These are phyloP conservation scores for Lachancea thermotolerans DNA, from an alignment of 805 yeast genomes.

Conservation along the genomic window DNA sequence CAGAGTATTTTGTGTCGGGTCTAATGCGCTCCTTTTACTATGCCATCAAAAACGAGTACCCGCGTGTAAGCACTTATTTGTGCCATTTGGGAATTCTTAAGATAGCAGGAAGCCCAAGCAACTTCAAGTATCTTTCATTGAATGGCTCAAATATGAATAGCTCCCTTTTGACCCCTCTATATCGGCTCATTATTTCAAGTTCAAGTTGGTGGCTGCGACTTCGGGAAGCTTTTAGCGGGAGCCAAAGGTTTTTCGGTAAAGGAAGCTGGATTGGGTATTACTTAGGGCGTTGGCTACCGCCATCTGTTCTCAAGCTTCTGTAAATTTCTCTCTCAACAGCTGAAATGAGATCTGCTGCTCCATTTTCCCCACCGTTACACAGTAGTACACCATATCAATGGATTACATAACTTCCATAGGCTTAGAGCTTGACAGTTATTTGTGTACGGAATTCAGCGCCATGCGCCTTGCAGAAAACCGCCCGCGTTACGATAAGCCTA, in stretches of 20 bases:
- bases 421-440: no score
- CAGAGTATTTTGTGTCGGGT: slow-evolving; percentile 26
- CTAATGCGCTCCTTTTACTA: slow-evolving; percentile 19
- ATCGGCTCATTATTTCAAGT: slow-evolving; percentile 19
- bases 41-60: slow-evolving; percentile 13
- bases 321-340: neutral
- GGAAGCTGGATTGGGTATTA: slow-evolving; percentile 9
- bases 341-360: neutral
- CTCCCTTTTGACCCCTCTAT: slow-evolving; percentile 22
- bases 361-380: no score
- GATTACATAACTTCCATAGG: no score
- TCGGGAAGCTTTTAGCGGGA: slow-evolving; percentile 5
- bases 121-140: slow-evolving; percentile 24
- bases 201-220: slow-evolving; percentile 7
- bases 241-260: slow-evolving; percentile 9
- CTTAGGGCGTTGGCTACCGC: slow-evolving; percentile 9
- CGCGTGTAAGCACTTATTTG: slow-evolving; percentile 14
- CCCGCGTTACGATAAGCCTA: no score
- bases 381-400: no score
- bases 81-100: slow-evolving; percentile 26
- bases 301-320: neutral
- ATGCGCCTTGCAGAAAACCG: no score
- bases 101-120: slow-evolving; percentile 29
- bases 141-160: slow-evolving; percentile 23
- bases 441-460: no score